Evolutionary conservation across 106 monocot species (phyloP).

Genomic region (Dioscorea dumetorum): DNA sequence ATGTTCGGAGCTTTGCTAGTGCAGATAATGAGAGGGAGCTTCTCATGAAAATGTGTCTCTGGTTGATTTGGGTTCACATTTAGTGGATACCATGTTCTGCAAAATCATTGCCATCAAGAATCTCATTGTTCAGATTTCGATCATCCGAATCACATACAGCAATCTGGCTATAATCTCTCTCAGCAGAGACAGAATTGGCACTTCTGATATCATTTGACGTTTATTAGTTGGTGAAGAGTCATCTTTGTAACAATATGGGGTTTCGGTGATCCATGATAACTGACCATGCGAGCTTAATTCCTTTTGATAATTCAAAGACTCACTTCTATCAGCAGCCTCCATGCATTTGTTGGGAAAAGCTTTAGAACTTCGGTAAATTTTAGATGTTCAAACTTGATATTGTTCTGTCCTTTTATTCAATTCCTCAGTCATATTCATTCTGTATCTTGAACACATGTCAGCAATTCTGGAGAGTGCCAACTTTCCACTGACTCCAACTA

Average conservation of each 20-base stretch:
- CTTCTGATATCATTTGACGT: conserved; percentile 4
- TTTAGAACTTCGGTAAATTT: conserved; percentile 18
- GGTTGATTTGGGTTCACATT: too few species aligned
- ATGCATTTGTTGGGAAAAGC: conserved; percentile 11
- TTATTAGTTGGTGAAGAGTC: conserved; percentile 4
- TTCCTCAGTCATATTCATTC: conserved; percentile 41
- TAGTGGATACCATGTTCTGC: too few species aligned
- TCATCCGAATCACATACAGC: neutral
- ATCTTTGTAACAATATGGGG: neutral
- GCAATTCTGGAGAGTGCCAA: conserved; percentile 28
- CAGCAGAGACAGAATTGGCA: conserved; percentile 4
- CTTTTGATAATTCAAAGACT: neutral
- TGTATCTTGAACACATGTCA: conserved; percentile 37
- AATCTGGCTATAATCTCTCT: conserved; percentile 8
- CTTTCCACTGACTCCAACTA: conserved; percentile 45
- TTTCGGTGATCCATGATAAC: neutral
- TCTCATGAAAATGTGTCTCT: too few species aligned
- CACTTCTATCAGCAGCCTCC: conserved; percentile 9
- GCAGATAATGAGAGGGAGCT: neutral
- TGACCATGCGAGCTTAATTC: conserved; percentile 11
- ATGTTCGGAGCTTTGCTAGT: conserved; percentile 4
- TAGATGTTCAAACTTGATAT: conserved; percentile 60
- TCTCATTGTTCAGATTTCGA: too few species aligned
- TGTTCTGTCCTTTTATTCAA: conserved; percentile 26
- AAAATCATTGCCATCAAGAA: too few species aligned